phyloP scores from a whole-genome alignment of 208 protist genomes.

The Acanthamoeba quina region DNA sequence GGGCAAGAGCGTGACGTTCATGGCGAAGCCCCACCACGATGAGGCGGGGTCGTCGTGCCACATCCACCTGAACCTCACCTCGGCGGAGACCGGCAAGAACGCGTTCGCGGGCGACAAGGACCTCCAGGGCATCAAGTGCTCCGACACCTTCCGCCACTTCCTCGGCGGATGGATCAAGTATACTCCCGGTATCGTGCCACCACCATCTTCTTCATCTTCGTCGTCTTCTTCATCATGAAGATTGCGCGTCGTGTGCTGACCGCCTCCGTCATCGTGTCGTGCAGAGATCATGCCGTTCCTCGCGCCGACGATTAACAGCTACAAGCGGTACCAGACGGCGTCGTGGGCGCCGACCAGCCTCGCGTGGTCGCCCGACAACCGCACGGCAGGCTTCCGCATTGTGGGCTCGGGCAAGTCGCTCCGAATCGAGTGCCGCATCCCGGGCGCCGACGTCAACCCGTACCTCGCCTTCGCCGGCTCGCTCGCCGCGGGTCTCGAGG shows the following conservation, averaged over 20 bases:
- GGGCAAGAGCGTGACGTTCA: conserved; percentile 59
- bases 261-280: background rate
- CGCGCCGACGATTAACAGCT: conserved; percentile 56
- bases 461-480: conserved; percentile 52
- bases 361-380: conserved; percentile 52
- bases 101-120: conserved; percentile 60
- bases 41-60: conserved; percentile 44
- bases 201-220: background rate
- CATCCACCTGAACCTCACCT: conserved; percentile 49
- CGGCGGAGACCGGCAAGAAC: conserved; percentile 40
- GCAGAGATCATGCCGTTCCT: conserved; percentile 67
- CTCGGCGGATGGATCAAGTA: conserved; percentile 70
- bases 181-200: conserved; percentile 15
- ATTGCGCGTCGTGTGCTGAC: background rate
- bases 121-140: conserved; percentile 58
- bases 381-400: conserved; percentile 56
- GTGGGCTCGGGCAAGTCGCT: conserved; percentile 46
- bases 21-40: conserved; percentile 63
- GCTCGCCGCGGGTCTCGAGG: conserved; percentile 20
- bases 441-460: conserved; percentile 59
- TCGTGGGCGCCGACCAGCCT: conserved; percentile 59
- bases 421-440: conserved; percentile 55
- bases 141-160: conserved; percentile 45
- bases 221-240: background rate
- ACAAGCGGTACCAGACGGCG: conserved; percentile 51